These are phyloP conservation scores for Brasilioporus rufonigricans DNA, from an alignment of 768 basidiomycete genomes.

Conservation along the genomic window DNA sequence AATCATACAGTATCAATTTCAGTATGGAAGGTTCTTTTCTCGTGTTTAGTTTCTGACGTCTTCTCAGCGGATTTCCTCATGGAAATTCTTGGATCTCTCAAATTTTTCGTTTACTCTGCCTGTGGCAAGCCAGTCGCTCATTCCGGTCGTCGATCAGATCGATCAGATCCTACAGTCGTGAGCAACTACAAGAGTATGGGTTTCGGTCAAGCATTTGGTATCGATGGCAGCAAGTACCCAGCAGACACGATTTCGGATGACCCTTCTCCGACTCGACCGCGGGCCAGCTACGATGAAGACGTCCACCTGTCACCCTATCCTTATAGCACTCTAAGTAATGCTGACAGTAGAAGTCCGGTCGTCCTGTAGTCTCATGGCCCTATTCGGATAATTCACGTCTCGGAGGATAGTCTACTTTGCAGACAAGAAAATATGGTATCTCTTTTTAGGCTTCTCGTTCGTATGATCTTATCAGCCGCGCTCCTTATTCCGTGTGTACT, in stretches of 20 bases:
- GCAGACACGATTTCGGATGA: constrained; percentile 5
- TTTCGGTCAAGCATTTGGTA: constrained; percentile 41
- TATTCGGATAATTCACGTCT: background rate
- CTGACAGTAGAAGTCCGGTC: constrained; percentile 8
- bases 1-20: constrained; percentile 40
- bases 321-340: constrained; percentile 9
- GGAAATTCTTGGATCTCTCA: constrained; percentile 64
- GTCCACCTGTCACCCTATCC: constrained; percentile 40
- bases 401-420: background rate
- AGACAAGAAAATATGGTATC: background rate
- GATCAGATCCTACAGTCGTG: constrained; percentile 18
- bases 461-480: background rate
- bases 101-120: constrained; percentile 52
- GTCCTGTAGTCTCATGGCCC: background rate
- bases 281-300: constrained; percentile 40
- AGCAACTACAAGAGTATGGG: constrained; percentile 28
- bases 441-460: background rate
- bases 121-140: constrained; percentile 32
- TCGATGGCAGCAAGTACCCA: constrained; percentile 23
- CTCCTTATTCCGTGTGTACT: background rate
- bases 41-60: constrained; percentile 5
- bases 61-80: constrained; percentile 56
- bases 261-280: constrained; percentile 12
- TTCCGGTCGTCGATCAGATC: constrained; percentile 18
- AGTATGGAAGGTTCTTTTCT: constrained; percentile 30